A percentile compares a stretch with the other conserved stretches of the same genome.
phyloP scores from a whole-genome alignment of 306 rosid genomes.

The Mimosa bimucronata region DNA sequence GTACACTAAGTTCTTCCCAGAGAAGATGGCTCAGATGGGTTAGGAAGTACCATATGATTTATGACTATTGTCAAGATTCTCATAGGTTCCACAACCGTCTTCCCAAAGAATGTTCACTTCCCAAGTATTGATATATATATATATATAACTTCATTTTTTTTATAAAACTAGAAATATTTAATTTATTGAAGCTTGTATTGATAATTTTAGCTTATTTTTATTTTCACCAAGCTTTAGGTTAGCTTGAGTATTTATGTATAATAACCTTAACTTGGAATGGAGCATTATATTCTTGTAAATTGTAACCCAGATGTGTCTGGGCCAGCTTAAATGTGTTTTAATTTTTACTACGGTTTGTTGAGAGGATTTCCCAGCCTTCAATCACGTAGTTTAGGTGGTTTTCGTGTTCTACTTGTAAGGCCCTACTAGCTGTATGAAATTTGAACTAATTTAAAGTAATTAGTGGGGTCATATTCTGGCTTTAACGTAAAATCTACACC shows the following conservation, averaged over 20 bases:
- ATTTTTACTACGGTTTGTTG: neutral
- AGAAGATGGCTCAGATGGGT: constrained; percentile 87
- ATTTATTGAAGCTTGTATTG: neutral
- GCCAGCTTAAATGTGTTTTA: neutral
- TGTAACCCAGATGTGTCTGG: neutral
- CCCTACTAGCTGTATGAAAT: no score
- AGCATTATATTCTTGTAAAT: neutral
- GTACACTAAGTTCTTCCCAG: constrained; percentile 54
- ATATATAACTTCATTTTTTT: neutral
- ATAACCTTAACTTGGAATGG: neutral
- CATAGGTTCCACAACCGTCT: constrained; percentile 72
- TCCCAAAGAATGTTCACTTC: constrained; percentile 87
- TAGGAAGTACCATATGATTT: constrained; percentile 71
- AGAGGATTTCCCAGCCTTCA: no score
- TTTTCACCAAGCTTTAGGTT: neutral
- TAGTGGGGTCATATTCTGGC: no score
- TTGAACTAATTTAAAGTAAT: no score
- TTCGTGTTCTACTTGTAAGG: no score
- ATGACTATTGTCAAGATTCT: constrained; percentile 79
- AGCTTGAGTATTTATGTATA: neutral
- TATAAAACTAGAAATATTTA: neutral
- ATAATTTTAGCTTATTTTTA: neutral
- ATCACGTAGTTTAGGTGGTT: no score
- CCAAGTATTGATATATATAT: constrained; percentile 52
- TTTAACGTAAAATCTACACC: no score